Evolutionary conservation across 345 rosid species (phyloP).

Genomic region (Populus euphratica): DNA sequence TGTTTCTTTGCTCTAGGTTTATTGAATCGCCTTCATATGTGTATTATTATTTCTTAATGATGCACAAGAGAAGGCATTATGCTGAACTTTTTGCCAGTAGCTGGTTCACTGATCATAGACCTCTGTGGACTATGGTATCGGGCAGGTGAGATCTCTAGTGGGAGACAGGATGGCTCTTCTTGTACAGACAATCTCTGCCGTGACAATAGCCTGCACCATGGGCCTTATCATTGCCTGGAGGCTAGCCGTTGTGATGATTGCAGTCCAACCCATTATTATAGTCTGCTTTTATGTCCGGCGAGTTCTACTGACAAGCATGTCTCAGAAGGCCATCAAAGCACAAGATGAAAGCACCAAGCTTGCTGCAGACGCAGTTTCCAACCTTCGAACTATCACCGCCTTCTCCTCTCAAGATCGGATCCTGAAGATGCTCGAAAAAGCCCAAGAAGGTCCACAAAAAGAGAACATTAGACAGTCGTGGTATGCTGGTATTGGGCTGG

Average conservation of each 20-base stretch:
- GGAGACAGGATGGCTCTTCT: constrained; percentile 32
- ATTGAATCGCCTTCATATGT: too few relatives aligned
- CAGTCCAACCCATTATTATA: constrained; percentile 41
- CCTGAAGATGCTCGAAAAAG: constrained; percentile 35
- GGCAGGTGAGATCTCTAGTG: constrained; percentile 24
- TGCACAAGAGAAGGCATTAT: too few relatives aligned
- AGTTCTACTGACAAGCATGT: constrained; percentile 23
- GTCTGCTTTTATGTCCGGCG: constrained; percentile 25
- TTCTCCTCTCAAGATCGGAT: constrained; percentile 41
- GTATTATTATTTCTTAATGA: too few relatives aligned
- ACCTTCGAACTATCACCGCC: constrained; percentile 39
- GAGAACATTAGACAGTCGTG: constrained; percentile 29
- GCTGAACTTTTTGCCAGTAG: too few relatives aligned
- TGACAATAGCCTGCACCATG: constrained; percentile 41
- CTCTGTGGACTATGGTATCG: background rate
- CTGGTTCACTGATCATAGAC: too few relatives aligned
- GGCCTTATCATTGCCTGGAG: constrained; percentile 47
- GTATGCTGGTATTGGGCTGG: constrained; percentile 39
- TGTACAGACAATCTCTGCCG: constrained; percentile 38
- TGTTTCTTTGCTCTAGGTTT: too few relatives aligned
- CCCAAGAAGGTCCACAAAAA: constrained; percentile 39
- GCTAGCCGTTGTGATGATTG: constrained; percentile 47
- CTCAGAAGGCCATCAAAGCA: constrained; percentile 23
- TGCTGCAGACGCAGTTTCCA: constrained; percentile 34
- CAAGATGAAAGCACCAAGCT: constrained; percentile 28